A percentile compares a stretch with the other conserved stretches of the same genome.
phyloP scores from a whole-genome alignment of 176 grass and related monocot genomes.

The Rhipidocladum racemiflorum region DNA sequence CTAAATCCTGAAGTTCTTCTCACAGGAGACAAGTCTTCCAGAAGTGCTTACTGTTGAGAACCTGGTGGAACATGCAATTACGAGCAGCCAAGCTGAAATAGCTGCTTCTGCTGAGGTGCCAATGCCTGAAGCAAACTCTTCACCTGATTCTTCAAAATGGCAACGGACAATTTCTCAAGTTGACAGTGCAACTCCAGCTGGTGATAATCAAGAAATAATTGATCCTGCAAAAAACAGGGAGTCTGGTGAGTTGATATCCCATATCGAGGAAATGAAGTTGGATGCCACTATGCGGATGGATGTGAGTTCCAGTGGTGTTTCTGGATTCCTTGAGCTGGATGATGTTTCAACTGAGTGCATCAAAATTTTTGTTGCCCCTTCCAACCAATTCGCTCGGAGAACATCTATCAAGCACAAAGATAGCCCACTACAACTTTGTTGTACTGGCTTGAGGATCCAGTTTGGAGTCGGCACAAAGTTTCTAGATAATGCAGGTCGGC shows the following conservation, averaged over 20 bases:
- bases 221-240: slow-evolving; percentile 27
- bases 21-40: slow-evolving; percentile 85
- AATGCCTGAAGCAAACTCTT: slow-evolving; percentile 30
- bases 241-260: slow-evolving; percentile 47
- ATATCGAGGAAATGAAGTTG: slow-evolving; percentile 66
- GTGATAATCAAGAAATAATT: slow-evolving; percentile 26
- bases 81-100: slow-evolving; percentile 42
- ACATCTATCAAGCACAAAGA: slow-evolving; percentile 53
- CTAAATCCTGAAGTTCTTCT: slow-evolving; percentile 32
- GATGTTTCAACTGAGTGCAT: slow-evolving; percentile 64
- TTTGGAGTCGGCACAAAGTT: slow-evolving; percentile 75
- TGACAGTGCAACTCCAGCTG: neutral
- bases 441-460: slow-evolving; percentile 43
- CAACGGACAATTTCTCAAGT: slow-evolving; percentile 32
- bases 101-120: slow-evolving; percentile 26
- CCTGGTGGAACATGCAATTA: slow-evolving; percentile 51
- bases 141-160: slow-evolving; percentile 39
- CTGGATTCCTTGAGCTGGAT: slow-evolving; percentile 56
- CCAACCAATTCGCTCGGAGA: slow-evolving; percentile 50
- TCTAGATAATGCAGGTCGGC: slow-evolving; percentile 59
- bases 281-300: slow-evolving; percentile 33
- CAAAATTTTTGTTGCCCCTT: slow-evolving; percentile 38
- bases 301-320: slow-evolving; percentile 52
- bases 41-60: slow-evolving; percentile 59
- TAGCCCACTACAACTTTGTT: slow-evolving; percentile 55